phyloP scores from a whole-genome alignment of 2,329 filamentous ascomycete species.

The Xylaria sp. region DNA sequence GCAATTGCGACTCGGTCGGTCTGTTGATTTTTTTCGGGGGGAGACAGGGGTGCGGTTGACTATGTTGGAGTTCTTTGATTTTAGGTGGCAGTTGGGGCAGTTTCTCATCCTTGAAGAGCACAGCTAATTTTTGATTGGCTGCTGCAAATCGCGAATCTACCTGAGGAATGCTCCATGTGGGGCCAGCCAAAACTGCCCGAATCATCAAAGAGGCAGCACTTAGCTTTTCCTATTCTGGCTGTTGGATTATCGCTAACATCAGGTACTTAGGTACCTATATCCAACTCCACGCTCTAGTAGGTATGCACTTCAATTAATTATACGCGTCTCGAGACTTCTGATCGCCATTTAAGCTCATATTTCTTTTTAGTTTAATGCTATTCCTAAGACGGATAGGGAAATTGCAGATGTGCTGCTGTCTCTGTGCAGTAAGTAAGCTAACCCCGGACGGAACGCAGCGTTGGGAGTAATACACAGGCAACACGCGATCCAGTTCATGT shows the following conservation, averaged over 20 bases:
- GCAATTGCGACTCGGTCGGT: conserved; percentile 36
- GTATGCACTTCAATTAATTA: not conserved
- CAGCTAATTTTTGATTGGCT: conserved; percentile 50
- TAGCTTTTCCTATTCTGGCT: conserved; percentile 18
- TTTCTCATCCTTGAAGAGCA: conserved; percentile 36
- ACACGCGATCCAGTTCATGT: not conserved
- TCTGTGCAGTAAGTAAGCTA: not conserved
- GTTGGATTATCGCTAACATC: not conserved
- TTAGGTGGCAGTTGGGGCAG: conserved; percentile 50
- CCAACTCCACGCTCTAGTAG: not conserved
- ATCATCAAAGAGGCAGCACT: conserved; percentile 8
- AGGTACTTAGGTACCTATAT: not conserved
- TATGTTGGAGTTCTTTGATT: conserved; percentile 44
- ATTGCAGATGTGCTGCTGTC: not conserved
- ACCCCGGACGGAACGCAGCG: not conserved
- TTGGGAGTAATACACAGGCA: not conserved
- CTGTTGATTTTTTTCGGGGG: conserved; percentile 45
- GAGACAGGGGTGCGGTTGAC: conserved; percentile 51
- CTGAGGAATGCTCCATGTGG: conserved; percentile 13
- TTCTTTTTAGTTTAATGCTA: not conserved
- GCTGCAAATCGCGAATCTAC: conserved; percentile 22
- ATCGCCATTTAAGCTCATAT: not conserved
- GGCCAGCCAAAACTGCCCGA: conserved; percentile 17
- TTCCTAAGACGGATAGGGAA: not conserved
- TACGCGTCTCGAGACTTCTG: not conserved